Conservation (phyloP, 495 filamentous ascomycete genomes). For the Aspergillus heteromorphus region DNA sequence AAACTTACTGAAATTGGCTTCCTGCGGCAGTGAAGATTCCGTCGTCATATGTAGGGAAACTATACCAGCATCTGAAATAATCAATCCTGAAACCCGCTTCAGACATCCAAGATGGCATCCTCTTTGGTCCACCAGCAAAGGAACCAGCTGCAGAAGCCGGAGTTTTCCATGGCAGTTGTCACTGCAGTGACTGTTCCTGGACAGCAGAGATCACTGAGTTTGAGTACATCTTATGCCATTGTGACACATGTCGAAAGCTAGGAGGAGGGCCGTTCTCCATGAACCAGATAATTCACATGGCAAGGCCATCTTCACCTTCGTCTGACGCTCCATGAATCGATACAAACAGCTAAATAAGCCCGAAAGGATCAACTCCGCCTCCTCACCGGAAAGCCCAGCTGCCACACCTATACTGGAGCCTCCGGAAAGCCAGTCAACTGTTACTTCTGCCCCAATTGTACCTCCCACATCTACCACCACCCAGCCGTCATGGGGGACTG, state of each 20-base stretch:
- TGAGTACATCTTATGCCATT: conserved; percentile 48
- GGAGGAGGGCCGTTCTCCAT: conserved; percentile 41
- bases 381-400: conserved; percentile 40
- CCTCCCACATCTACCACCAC: conserved; percentile 47
- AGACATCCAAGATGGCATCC: conserved; percentile 1
- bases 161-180: conserved; percentile 42
- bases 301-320: not conserved
- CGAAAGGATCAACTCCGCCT: conserved; percentile 26
- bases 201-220: conserved; percentile 36
- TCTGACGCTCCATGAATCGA: not conserved
- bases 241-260: conserved; percentile 47
- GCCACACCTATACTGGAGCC: conserved; percentile 47
- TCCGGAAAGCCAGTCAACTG: conserved; percentile 46
- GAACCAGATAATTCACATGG: conserved; percentile 46
- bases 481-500: conserved; percentile 45
- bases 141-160: not conserved
- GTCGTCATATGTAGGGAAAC: not conserved
- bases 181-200: conserved; percentile 47
- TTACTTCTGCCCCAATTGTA: conserved; percentile 52
- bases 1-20: not conserved
- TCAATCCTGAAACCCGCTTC: not conserved
- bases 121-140: not conserved
- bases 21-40: not conserved
- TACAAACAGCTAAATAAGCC: too few relatives aligned
- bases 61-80: not conserved